phyloP scores from a whole-genome alignment of 768 basidiomycete genomes.

The Boletus sp. region DNA sequence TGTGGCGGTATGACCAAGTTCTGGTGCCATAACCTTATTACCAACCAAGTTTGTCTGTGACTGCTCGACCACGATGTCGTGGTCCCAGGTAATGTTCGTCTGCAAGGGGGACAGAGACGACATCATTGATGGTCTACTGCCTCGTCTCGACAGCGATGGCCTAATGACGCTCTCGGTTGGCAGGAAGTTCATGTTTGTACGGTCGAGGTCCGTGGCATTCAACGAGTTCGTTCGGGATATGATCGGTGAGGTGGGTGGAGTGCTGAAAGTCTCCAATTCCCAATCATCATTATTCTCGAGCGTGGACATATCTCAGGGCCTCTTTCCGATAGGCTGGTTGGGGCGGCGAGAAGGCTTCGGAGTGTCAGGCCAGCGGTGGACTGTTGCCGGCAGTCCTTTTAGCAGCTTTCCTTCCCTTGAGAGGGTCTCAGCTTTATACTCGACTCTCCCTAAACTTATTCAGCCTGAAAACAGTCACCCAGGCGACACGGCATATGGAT shows the following conservation, averaged over 20 bases:
- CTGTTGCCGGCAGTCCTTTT: constrained; percentile 4
- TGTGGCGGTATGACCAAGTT: constrained; percentile 6
- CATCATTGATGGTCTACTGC: constrained; percentile 30
- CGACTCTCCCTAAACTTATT: constrained; percentile 3
- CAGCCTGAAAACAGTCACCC: constrained; percentile 23
- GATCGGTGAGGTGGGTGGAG: constrained; percentile 43
- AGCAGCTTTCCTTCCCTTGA: not conserved
- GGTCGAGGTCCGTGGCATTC: constrained; percentile 4
- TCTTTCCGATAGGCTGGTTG: constrained; percentile 7
- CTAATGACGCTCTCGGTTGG: constrained; percentile 24
- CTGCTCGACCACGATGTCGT: constrained; percentile 37
- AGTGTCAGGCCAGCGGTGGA: constrained; percentile 1
- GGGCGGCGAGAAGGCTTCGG: constrained; percentile 12
- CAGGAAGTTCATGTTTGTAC: constrained; percentile 8
- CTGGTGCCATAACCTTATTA: constrained; percentile 14
- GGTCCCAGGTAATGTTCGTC: constrained; percentile 35
- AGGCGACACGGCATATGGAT: constrained; percentile 21
- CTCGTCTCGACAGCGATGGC: constrained; percentile 40
- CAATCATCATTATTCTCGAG: constrained; percentile 31
- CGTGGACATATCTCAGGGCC: constrained; percentile 28
- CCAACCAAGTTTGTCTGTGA: constrained; percentile 20
- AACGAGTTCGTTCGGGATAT: constrained; percentile 22
- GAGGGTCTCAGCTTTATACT: constrained; percentile 23
- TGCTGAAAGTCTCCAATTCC: constrained; percentile 37
- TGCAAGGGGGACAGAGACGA: constrained; percentile 29